Evolutionary conservation across 345 rosid genomes (phyloP).

Genomic region (Anacardium occidentale): DNA sequence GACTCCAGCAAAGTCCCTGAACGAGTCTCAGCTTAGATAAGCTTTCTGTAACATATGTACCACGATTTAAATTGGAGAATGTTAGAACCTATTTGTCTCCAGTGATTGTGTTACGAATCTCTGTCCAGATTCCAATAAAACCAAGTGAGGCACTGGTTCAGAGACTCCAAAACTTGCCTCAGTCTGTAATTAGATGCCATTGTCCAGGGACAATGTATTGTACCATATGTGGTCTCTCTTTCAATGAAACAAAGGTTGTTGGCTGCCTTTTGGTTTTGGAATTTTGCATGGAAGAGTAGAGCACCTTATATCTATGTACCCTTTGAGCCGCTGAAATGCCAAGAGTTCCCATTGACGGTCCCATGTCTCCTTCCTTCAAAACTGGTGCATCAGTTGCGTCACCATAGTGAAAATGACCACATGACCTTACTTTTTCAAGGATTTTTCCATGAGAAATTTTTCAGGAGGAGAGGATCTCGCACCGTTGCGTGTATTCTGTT

Average conservation of each 20-base stretch:
- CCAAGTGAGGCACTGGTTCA: conserved; percentile 19
- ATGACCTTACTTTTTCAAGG: no score
- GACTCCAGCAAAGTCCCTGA: conserved; percentile 53
- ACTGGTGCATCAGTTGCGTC: no score
- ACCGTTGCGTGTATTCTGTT: no score
- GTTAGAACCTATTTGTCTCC: conserved; percentile 19
- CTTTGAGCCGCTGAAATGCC: no score
- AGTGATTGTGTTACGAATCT: conserved; percentile 15
- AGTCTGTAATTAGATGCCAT: conserved; percentile 27
- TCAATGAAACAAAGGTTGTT: conserved; percentile 14
- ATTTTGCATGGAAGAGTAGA: neutral
- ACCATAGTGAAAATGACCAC: no score
- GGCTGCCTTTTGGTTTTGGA: neutral
- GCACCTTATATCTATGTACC: no score
- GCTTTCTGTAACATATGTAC: conserved; percentile 24
- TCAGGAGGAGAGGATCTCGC: no score
- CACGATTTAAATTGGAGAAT: conserved; percentile 26
- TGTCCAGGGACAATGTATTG: conserved; percentile 22
- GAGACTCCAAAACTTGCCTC: conserved; percentile 24
- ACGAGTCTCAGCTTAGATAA: conserved; percentile 57
- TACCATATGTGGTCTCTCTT: conserved; percentile 24
- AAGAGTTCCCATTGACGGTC: no score
- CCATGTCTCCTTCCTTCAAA: no score
- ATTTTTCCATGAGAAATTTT: no score
- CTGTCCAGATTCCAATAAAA: conserved; percentile 33